A percentile compares a stretch with the other conserved stretches of the same genome.
phyloP scores from a whole-genome alignment of 2,329 filamentous ascomycete genomes.

The Cucurbitaria berberidis region DNA sequence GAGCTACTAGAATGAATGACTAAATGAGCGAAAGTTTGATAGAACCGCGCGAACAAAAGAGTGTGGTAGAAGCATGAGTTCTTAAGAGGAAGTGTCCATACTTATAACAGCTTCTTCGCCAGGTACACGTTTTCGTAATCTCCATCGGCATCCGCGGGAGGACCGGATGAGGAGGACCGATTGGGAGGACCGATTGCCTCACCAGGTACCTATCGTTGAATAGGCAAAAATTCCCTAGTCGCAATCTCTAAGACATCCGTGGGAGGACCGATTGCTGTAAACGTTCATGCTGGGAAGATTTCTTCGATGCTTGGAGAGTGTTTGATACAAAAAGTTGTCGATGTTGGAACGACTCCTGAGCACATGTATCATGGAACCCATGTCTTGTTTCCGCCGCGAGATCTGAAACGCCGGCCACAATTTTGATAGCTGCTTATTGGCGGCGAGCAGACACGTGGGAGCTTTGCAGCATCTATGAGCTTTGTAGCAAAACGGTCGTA shows the following conservation, averaged over 20 bases:
- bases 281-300: background rate
- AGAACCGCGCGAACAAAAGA: background rate
- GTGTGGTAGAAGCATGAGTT: background rate
- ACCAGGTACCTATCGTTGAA: too few relatives aligned
- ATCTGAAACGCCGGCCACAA: background rate
- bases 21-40: background rate
- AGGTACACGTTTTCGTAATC: too few relatives aligned
- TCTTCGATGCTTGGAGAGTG: background rate
- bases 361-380: background rate
- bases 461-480: background rate
- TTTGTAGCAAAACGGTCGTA: background rate
- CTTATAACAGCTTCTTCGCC: background rate
- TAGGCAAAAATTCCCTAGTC: too few relatives aligned
- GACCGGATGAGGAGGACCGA: too few relatives aligned
- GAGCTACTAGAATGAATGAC: background rate
- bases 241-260: background rate
- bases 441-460: background rate
- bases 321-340: background rate
- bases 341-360: background rate
- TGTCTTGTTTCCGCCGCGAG: background rate
- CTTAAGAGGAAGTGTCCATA: background rate
- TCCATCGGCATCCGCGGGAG: too few relatives aligned
- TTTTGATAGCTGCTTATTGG: background rate
- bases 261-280: background rate
- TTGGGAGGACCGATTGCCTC: too few relatives aligned